These are phyloP conservation scores for Coemansia biformis DNA, from an alignment of 192 early-diverging fungal species.

Conservation along the genomic window DNA sequence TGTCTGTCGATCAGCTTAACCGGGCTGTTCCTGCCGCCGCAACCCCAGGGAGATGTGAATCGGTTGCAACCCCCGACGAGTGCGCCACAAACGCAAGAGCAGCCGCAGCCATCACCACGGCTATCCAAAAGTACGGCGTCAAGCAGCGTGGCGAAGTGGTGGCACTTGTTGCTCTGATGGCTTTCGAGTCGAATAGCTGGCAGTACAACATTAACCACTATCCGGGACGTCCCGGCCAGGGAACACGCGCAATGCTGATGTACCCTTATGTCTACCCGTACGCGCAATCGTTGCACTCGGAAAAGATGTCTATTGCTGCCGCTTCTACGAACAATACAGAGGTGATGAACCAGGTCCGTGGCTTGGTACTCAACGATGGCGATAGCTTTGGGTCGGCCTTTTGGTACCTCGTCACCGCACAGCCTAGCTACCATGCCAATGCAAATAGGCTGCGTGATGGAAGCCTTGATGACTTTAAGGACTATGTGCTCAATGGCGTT, in stretches of 20 bases:
- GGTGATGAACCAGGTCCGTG: conserved; percentile 30
- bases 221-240: conserved; percentile 17
- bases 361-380: conserved; percentile 32
- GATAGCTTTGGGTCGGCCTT: conserved; percentile 49
- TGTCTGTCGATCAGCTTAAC: neutral
- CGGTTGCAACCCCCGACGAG: no score
- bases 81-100: conserved; percentile 25
- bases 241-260: conserved; percentile 34
- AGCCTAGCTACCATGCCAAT: conserved; percentile 21
- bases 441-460: conserved; percentile 23
- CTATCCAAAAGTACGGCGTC: conserved; percentile 18
- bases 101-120: conserved; percentile 16
- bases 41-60: no score
- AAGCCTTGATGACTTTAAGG: conserved; percentile 31
- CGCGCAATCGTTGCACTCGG: conserved; percentile 17
- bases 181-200: conserved; percentile 31
- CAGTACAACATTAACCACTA: conserved; percentile 27
- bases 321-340: neutral
- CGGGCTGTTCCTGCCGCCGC: no score
- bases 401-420: conserved; percentile 34
- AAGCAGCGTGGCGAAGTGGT: conserved; percentile 25
- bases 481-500: conserved; percentile 10
- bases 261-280: conserved; percentile 21
- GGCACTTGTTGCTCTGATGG: conserved; percentile 26
- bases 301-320: neutral